phyloP scores from a whole-genome alignment of 2,329 filamentous ascomycete species.

The Microsporum audouinii region DNA sequence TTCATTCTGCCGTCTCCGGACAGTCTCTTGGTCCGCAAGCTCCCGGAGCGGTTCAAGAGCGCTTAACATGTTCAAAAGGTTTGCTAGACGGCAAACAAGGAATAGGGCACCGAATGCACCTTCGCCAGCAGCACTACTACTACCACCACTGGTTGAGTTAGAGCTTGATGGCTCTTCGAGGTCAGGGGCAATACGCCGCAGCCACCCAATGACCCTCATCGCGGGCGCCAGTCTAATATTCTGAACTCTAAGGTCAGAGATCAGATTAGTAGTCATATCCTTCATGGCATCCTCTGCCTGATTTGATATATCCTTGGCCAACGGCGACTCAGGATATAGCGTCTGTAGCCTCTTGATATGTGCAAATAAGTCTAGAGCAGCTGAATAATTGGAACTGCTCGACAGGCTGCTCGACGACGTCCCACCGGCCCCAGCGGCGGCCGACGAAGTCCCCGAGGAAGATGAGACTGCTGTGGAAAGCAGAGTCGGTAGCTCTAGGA shows the following conservation, averaged over 20 bases:
- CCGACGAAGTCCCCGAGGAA: constrained; percentile 25
- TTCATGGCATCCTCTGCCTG: constrained; percentile 84
- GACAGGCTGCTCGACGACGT: constrained; percentile 23
- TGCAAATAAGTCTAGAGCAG: constrained; percentile 81
- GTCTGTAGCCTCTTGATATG: constrained; percentile 79
- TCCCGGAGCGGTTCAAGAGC: constrained; percentile 77
- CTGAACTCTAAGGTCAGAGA: constrained; percentile 62
- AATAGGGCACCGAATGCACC: constrained; percentile 72
- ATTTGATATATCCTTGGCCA: constrained; percentile 59
- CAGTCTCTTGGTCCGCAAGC: constrained; percentile 75
- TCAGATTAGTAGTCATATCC: constrained; percentile 73
- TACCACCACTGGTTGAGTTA: constrained; percentile 10
- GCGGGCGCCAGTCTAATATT: constrained; percentile 78
- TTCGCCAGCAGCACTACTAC: constrained; percentile 34
- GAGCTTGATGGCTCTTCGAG: constrained; percentile 42
- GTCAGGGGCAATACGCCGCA: constrained; percentile 76
- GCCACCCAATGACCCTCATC: constrained; percentile 82
- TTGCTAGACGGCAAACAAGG: constrained; percentile 71
- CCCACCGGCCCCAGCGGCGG: neutral
- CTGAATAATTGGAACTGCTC: constrained; percentile 63
- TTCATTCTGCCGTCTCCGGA: constrained; percentile 29
- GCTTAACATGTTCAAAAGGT: constrained; percentile 64
- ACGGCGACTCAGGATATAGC: constrained; percentile 65
- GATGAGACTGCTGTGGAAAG: constrained; percentile 59
- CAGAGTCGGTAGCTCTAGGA: constrained; percentile 78